Base-by-base conservation (phyloP, 495 filamentous ascomycete species). In the Poronia punctata region DNA sequence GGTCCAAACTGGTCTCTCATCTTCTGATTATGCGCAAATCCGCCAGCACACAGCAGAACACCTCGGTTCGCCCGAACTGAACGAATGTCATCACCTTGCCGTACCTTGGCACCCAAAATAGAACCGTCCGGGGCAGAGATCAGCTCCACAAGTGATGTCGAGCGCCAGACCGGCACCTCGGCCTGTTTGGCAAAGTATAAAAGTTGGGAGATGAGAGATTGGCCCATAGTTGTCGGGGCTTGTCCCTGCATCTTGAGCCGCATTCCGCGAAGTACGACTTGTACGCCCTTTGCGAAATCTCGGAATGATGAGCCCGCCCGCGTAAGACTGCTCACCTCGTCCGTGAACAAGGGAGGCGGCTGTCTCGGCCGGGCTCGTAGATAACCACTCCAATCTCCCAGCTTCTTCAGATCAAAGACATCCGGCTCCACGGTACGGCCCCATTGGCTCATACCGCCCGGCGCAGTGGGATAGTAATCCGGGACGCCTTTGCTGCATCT, bases 11-110 rank as follows among this genome's bases (percentile, higher is more conserved):
- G 11, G n/a, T 40, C 14, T 7, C 38, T 23, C 25, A 40, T 28
- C 4, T 4, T 20, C 3, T 15, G n/a, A 17, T 40, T 40, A 8
- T 19, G 38, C 22, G 37, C 46, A 43, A 60, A 57, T 2, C 56
- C 56, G 18, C 53, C 50, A 1, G 47, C 50, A 15, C 40, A 33
- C 2, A 60, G 46, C 15, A 55, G 15, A 7, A 57, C 54, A 5
- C 50, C 56, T 14, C 43, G 42, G 3, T 10, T n/a, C 2, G 45
- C 51, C 15, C 40, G 16, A 22, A 57, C 41, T 8, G 19, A 38
- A 0, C 46, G 23, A 15, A 41, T 25, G 12, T 38, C 34, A 7
- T 46, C 54, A 23, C 46, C 37, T 16, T 40, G 21, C 18, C 36
- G 5, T 2, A 60, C 40, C 7, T 36, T 27, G 16, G 43, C 40